phyloP scores from a whole-genome alignment of 2,329 filamentous ascomycete species.

The Paecilomyces niveus region DNA sequence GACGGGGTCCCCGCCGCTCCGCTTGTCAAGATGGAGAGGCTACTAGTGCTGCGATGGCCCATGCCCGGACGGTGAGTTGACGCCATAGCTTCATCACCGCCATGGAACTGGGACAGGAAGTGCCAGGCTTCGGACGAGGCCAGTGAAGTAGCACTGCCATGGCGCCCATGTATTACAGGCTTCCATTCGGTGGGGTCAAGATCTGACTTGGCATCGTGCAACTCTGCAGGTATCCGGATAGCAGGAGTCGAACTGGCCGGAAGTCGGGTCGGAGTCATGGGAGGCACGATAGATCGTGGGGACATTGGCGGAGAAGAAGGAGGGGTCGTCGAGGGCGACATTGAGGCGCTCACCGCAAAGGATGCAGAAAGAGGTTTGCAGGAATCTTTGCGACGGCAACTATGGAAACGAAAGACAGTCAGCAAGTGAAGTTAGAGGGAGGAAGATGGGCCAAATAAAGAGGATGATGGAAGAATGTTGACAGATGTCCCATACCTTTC shows the following conservation, averaged over 20 bases:
- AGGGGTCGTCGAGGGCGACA: conserved; percentile 18
- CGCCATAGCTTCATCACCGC: conserved; percentile 12
- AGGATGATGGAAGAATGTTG: conserved; percentile 3
- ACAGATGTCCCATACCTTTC: conserved; percentile 45
- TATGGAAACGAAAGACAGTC: conserved; percentile 11
- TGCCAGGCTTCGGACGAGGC: conserved; percentile 35
- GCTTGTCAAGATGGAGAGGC: conserved; percentile 23
- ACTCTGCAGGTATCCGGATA: conserved; percentile 32
- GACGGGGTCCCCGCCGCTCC: conserved; percentile 17
- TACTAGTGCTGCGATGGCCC: conserved; percentile 22
- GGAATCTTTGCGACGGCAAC: conserved; percentile 42
- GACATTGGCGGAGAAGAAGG: conserved; percentile 29
- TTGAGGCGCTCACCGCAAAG: conserved; percentile 22
- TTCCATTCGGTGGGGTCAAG: conserved; percentile 46
- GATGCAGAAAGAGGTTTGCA: conserved; percentile 38
- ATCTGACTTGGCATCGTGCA: conserved; percentile 36
- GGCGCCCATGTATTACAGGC: conserved; percentile 31
- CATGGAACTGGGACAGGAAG: conserved; percentile 40
- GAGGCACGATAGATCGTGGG: conserved; percentile 28
- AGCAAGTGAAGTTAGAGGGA: not conserved
- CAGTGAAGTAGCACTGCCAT: conserved; percentile 11
- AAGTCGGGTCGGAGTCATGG: conserved; percentile 27
- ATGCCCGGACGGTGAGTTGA: conserved; percentile 12
- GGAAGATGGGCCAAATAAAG: conserved; percentile 4
- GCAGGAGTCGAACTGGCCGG: conserved; percentile 14